Evolutionary conservation across 1,139 yeast species (phyloP).

Genomic region (Lodderomyces orthopsilosis): DNA sequence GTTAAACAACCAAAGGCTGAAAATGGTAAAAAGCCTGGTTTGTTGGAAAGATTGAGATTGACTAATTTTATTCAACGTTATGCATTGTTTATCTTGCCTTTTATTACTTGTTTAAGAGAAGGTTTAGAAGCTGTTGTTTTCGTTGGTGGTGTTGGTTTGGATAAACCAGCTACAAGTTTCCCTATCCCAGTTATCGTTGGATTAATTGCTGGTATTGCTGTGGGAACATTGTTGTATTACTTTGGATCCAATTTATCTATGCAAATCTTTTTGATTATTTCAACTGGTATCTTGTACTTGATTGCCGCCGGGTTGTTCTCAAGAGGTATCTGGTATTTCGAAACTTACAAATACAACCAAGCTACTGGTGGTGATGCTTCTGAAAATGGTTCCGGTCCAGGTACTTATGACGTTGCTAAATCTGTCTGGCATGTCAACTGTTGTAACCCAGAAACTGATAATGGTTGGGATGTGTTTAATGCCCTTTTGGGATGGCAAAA

Average conservation of each 20-base stretch:
- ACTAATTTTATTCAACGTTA: slow-evolving; percentile 55
- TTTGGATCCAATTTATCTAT: slow-evolving; percentile 76
- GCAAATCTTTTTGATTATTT: slow-evolving; percentile 74
- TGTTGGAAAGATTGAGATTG: slow-evolving; percentile 28
- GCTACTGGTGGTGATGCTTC: slow-evolving; percentile 86
- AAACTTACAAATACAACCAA: slow-evolving; percentile 58
- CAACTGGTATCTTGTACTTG: slow-evolving; percentile 79
- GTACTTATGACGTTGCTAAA: slow-evolving; percentile 74
- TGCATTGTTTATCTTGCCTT: slow-evolving; percentile 75
- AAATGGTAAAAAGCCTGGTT: slow-evolving; percentile 6
- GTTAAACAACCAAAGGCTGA: slow-evolving; percentile 38
- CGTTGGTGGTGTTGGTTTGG: slow-evolving; percentile 86
- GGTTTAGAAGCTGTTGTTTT: slow-evolving; percentile 91
- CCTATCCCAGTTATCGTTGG: slow-evolving; percentile 84
- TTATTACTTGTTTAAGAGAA: slow-evolving; percentile 82
- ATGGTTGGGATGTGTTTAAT: slow-evolving; percentile 93
- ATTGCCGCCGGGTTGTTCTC: slow-evolving; percentile 88
- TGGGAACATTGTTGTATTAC: slow-evolving; percentile 68
- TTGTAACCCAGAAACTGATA: slow-evolving; percentile 84
- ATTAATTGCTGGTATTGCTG: slow-evolving; percentile 63
- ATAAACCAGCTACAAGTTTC: slow-evolving; percentile 72
- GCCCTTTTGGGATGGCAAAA: slow-evolving; percentile 35
- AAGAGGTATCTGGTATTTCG: slow-evolving; percentile 86
- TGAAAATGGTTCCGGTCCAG: slow-evolving; percentile 88
- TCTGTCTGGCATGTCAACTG: slow-evolving; percentile 94